A percentile compares a stretch with the other conserved stretches of the same genome.
These are phyloP conservation scores for Porcisia hertigi DNA, from an alignment of 208 protist genomes.

Conservation along the genomic window DNA sequence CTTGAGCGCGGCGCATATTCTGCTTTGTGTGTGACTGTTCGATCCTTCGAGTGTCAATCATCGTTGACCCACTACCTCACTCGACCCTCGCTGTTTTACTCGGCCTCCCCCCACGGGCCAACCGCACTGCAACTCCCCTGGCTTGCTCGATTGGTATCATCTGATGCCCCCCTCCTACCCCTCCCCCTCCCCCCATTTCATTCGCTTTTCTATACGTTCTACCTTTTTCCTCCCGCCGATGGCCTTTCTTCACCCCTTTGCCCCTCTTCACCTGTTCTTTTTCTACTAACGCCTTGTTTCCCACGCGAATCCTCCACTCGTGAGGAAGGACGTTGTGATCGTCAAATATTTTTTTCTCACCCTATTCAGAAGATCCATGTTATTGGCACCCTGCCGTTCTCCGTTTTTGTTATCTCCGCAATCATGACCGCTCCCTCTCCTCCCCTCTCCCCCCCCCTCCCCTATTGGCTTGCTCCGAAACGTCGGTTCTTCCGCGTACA, in stretches of 20 bases:
- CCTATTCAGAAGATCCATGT: not conserved
- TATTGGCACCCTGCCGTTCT: not conserved
- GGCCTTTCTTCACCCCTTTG: not conserved
- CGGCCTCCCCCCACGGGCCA: not conserved
- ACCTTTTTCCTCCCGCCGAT: not conserved
- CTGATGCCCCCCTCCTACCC: not conserved
- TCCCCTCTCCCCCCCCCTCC: not conserved
- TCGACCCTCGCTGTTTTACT: not conserved
- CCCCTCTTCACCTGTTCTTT: not conserved
- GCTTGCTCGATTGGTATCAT: not conserved
- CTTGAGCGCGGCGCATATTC: not conserved
- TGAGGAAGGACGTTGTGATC: too few species aligned
- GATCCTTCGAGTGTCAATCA: not conserved
- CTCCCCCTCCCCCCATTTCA: not conserved
- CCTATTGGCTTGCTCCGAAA: not conserved
- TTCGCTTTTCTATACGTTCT: not conserved
- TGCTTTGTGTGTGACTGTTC: not conserved
- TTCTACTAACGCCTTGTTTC: not conserved
- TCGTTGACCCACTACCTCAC: too few species aligned
- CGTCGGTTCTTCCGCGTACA: not conserved
- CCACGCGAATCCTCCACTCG: not conserved
- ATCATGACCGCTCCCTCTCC: conserved; percentile 2
- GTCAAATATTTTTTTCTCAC: not conserved
- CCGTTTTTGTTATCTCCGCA: not conserved
- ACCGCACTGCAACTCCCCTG: not conserved